Base-by-base conservation (phyloP, 495 filamentous ascomycete genomes). In the Opeltia flavorubescens region DNA sequence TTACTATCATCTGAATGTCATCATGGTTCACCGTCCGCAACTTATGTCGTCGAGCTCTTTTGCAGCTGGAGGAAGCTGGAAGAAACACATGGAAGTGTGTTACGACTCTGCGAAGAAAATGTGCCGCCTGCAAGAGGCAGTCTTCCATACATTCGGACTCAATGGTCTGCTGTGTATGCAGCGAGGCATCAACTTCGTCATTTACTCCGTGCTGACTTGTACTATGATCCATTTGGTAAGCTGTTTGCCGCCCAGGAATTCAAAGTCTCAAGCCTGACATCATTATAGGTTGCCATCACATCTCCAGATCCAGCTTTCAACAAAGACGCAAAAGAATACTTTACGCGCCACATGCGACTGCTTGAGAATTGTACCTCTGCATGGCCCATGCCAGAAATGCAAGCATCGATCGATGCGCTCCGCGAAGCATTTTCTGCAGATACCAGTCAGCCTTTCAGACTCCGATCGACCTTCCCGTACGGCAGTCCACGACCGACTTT, bases 161-260 rank as follows among this genome's bases (percentile, higher is more conserved):
- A 72, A 75, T 38, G 93, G 91, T 1, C 68, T 96, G 1, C 72
- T 89, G 48, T 93, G 81, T 69, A 96, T 98, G 91, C 80, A 87
- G 58, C 73, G 91, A 51, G 91, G 91, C 29, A 86, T 95, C 55
- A 94, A 87, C 66, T 95, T 94, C 60, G 86, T 88, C 18, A 93
- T 98, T 18, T 98, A 98, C 57, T 78, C 78, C 34, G 74, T 95
- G 24, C 69, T 98, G 30, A 94, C 86, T 11, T 95, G 88, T 68
- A 91, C 88, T 25, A 91, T 95, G 68, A 73, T 98, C 48, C 93
- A 98, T 66, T 64, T 98, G 65, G 91, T 98, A 69, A 61, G 85
- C 67, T 33, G 4, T 5, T 18, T n/a, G 11, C 2, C 4, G 6
- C 12, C 9, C 34, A 2, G 34, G 6, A 34, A 5, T 4, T n/a